phyloP scores from a whole-genome alignment of 2,329 filamentous ascomycete species.

The Metarhizium brunneum region DNA sequence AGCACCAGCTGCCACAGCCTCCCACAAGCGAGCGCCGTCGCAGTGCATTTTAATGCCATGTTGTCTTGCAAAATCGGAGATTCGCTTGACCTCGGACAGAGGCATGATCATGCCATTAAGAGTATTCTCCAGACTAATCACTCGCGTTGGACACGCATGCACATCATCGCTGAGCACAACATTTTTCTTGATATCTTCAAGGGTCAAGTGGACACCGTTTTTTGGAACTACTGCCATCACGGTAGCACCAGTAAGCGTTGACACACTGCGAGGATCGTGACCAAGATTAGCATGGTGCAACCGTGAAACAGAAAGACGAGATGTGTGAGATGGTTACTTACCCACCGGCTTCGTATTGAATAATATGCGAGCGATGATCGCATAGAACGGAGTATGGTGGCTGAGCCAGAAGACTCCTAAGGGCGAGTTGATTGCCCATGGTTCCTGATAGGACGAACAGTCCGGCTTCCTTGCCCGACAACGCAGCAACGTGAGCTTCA shows the following conservation, averaged over 20 bases:
- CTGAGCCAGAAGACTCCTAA: constrained; percentile 67
- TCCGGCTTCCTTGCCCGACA: constrained; percentile 67
- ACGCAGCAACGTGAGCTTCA: constrained; percentile 61
- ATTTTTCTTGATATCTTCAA: constrained; percentile 64
- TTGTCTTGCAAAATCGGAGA: constrained; percentile 58
- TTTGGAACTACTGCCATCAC: constrained; percentile 55
- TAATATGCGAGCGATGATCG: constrained; percentile 70
- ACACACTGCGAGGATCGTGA: constrained; percentile 43
- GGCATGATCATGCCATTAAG: constrained; percentile 73
- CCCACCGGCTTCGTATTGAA: constrained; percentile 57
- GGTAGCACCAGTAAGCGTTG: constrained; percentile 61
- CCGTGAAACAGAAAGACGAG: background rate
- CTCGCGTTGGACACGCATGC: constrained; percentile 68
- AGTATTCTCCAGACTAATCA: constrained; percentile 83
- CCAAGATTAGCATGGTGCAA: background rate
- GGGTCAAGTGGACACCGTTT: constrained; percentile 65
- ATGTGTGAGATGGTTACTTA: constrained; percentile 17
- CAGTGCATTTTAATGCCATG: constrained; percentile 62
- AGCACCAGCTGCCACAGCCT: constrained; percentile 63
- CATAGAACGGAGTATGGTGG: constrained; percentile 76
- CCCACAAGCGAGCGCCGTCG: constrained; percentile 76
- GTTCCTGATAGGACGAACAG: constrained; percentile 83
- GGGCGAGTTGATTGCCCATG: constrained; percentile 85
- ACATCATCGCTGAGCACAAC: constrained; percentile 60
- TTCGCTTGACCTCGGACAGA: constrained; percentile 58